Conservation (phyloP, 2,329 filamentous ascomycete species). For the Neocucurbitaria cava region DNA sequence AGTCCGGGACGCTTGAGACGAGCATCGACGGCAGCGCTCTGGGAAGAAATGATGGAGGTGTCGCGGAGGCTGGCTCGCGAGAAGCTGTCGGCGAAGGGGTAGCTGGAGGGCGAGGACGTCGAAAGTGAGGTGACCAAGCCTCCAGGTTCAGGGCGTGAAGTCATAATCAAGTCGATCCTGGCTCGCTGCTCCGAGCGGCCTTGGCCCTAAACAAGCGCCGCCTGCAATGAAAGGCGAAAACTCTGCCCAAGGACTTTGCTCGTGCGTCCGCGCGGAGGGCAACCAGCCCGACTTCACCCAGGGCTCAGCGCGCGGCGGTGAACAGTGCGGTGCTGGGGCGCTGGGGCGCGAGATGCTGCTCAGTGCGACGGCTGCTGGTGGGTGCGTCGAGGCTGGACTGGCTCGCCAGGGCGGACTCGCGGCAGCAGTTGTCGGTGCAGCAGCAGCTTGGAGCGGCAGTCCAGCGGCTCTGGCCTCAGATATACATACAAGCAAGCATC, state of each 20-base stretch:
- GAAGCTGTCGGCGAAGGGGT: constrained; percentile 21
- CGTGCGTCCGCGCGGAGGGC: constrained; percentile 24
- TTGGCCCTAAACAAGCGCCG: constrained; percentile 42
- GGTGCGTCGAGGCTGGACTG: constrained; percentile 4
- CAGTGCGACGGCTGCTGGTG: too few species aligned
- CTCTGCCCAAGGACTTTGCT: constrained; percentile 41
- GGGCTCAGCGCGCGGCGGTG: constrained; percentile 33
- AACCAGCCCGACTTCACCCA: constrained; percentile 36
- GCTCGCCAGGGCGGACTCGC: constrained; percentile 14
- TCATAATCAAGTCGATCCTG: constrained; percentile 43
- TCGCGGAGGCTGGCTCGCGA: constrained; percentile 20
- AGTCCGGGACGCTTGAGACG: constrained; percentile 38
- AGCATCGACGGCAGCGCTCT: constrained; percentile 36
- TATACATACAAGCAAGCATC: too few species aligned
- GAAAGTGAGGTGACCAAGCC: constrained; percentile 26
- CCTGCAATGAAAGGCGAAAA: constrained; percentile 41
- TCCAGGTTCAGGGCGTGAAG: constrained; percentile 36
- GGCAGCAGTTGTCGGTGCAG: constrained; percentile 6
- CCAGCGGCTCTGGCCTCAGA: too few species aligned
- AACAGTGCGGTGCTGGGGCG: constrained; percentile 31
- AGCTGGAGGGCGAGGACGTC: constrained; percentile 16
- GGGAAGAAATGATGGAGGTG: constrained; percentile 26
- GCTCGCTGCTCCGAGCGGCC: constrained; percentile 35
- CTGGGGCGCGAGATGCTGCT: constrained; percentile 22
- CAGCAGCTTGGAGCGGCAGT: background rate